These are phyloP conservation scores for Colletotrichum horii DNA, from an alignment of 2,329 filamentous ascomycete genomes.

Conservation along the genomic window DNA sequence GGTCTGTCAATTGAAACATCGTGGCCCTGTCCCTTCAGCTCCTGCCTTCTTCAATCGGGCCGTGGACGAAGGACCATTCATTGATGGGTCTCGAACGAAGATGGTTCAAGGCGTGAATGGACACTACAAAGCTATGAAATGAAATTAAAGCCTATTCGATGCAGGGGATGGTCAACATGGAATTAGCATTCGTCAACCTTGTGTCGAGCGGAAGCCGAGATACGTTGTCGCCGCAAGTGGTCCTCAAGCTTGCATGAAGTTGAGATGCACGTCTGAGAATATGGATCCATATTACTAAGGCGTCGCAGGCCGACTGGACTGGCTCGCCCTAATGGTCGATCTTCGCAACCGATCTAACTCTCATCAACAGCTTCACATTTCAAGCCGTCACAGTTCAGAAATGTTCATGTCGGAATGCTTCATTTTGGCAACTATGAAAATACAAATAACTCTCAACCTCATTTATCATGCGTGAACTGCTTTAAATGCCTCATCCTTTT, in stretches of 20 bases:
- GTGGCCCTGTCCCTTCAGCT: not conserved
- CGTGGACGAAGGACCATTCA: not conserved
- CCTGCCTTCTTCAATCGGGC: not conserved
- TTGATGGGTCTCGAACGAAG: not conserved
- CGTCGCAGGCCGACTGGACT: not conserved
- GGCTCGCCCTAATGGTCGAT: not conserved
- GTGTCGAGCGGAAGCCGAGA: not conserved
- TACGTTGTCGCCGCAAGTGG: not conserved
- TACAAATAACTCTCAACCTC: not conserved
- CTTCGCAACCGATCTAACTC: not conserved
- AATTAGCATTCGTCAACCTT: too few species aligned
- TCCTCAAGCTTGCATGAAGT: not conserved
- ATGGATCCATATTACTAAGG: not conserved
- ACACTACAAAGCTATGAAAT: not conserved
- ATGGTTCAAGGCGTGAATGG: fast-evolving
- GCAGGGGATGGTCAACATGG: not conserved
- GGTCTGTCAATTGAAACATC: constrained; percentile 42
- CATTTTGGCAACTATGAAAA: not conserved
- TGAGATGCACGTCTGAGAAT: not conserved
- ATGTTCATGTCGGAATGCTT: not conserved
- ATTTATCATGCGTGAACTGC: not conserved
- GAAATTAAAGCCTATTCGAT: not conserved
- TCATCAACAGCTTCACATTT: not conserved
- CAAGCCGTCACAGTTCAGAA: not conserved
- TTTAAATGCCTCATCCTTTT: not conserved